Conservation (phyloP, 1,284 basidiomycete genomes). For the Erythrobasidium hasegawianum region DNA sequence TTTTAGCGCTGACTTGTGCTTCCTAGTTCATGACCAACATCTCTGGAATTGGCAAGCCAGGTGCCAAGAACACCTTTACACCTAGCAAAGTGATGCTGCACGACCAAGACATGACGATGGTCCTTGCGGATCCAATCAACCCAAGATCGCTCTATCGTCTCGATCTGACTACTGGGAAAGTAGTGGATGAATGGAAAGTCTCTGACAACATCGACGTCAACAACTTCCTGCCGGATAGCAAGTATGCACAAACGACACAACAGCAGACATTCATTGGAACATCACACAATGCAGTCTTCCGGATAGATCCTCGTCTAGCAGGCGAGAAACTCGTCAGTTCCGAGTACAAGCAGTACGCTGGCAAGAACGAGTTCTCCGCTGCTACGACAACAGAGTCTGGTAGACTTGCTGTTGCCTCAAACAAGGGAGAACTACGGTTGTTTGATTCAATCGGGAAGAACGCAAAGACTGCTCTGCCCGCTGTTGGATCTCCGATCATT, state of each 20-base stretch:
- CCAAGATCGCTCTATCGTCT: conserved; percentile 84
- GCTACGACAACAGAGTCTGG: conserved; percentile 83
- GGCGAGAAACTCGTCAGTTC: conserved; percentile 91
- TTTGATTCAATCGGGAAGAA: conserved; percentile 98
- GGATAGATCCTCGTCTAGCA: conserved; percentile 86
- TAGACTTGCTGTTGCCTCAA: conserved; percentile 85
- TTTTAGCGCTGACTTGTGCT: too few species aligned
- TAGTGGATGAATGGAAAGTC: conserved; percentile 98
- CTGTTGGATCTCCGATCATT: conserved; percentile 89
- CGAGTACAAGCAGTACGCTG: conserved; percentile 92
- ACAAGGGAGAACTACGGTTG: conserved; percentile 93
- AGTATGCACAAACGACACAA: conserved; percentile 89
- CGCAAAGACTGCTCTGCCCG: conserved; percentile 96
- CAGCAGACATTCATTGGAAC: conserved; percentile 90
- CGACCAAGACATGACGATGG: conserved; percentile 93
- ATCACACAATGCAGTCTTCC: conserved; percentile 92
- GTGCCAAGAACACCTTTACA: conserved; percentile 72
- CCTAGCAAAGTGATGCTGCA: conserved; percentile 96
- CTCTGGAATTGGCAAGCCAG: conserved; percentile 72
- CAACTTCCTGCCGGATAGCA: conserved; percentile 86
- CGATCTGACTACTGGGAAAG: conserved; percentile 92
- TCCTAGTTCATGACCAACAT: conserved; percentile 76
- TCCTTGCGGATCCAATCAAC: conserved; percentile 80
- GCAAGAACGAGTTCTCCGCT: conserved; percentile 93
- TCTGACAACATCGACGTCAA: conserved; percentile 80